Conservation (phyloP, 2,329 filamentous ascomycete species). For the Sordariomycetes sp. region DNA sequence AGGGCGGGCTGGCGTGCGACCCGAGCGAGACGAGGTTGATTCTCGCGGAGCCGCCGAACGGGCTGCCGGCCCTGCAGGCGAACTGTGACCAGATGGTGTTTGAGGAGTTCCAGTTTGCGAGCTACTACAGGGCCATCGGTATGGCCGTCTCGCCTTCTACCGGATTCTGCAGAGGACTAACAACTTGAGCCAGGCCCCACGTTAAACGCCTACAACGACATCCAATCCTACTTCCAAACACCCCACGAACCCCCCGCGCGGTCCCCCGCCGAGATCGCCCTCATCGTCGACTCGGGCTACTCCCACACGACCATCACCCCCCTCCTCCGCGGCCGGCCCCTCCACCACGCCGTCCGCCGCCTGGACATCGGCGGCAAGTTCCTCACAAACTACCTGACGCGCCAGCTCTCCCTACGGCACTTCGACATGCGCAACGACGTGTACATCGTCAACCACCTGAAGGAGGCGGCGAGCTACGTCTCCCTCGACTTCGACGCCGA, state of each 20-base stretch:
- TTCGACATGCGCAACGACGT: constrained; percentile 94
- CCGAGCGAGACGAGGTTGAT: constrained; percentile 75
- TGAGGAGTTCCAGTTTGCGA: constrained; percentile 89
- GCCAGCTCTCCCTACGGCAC: constrained; percentile 79
- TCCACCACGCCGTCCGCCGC: constrained; percentile 72
- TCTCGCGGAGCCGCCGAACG: constrained; percentile 77
- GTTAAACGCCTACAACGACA: constrained; percentile 74
- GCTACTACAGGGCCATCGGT: constrained; percentile 71
- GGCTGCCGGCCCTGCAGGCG: constrained; percentile 67
- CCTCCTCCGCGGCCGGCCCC: constrained; percentile 65
- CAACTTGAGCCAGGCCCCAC: constrained; percentile 43
- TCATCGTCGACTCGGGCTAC: constrained; percentile 86
- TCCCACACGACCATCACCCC: constrained; percentile 89
- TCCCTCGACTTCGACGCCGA: constrained; percentile 66
- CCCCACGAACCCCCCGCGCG: constrained; percentile 32
- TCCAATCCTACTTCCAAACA: constrained; percentile 58
- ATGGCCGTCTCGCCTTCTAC: constrained; percentile 11
- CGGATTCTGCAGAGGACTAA: neutral
- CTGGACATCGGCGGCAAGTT: constrained; percentile 90
- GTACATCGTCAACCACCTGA: constrained; percentile 91
- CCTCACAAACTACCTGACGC: constrained; percentile 84
- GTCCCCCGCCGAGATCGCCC: constrained; percentile 64
- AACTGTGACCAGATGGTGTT: constrained; percentile 96
- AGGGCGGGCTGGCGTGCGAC: constrained; percentile 52
- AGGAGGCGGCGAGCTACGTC: constrained; percentile 80